Evolutionary conservation across 1,139 yeast species (phyloP).

Genomic region (Protomyces inundatus): DNA sequence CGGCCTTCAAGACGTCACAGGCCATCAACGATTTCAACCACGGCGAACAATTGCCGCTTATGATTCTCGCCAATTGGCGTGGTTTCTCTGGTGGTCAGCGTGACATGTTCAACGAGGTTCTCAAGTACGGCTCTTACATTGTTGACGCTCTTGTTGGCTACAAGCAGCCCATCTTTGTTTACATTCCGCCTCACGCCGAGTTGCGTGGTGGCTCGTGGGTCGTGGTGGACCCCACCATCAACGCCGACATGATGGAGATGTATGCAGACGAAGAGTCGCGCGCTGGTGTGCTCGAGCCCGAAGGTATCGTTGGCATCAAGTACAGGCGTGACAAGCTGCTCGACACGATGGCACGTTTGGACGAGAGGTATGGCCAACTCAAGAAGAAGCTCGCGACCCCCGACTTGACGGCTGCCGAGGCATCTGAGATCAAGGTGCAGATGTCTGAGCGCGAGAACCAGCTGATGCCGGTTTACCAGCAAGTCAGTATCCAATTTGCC

Average conservation of each 20-base stretch:
- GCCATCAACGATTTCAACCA: slow-evolving; percentile 95
- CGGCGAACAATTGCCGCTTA: slow-evolving; percentile 95
- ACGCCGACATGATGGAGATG: slow-evolving; percentile 98
- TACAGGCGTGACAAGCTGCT: slow-evolving; percentile 88
- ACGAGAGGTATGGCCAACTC: slow-evolving; percentile 61
- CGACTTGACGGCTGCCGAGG: slow-evolving; percentile 57
- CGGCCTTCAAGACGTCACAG: slow-evolving; percentile 98
- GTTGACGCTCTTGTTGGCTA: slow-evolving; percentile 94
- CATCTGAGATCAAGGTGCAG: slow-evolving; percentile 58
- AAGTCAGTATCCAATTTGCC: slow-evolving; percentile 91
- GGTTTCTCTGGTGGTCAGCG: slow-evolving; percentile 99
- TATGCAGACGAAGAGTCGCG: slow-evolving; percentile 95
- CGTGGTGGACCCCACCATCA: slow-evolving; percentile 96
- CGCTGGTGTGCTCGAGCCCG: slow-evolving; percentile 98
- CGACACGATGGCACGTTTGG: slow-evolving; percentile 85
- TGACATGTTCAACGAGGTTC: slow-evolving; percentile 97
- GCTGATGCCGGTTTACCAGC: slow-evolving; percentile 82
- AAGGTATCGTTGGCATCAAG: slow-evolving; percentile 98
- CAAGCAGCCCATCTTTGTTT: slow-evolving; percentile 93
- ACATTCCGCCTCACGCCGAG: slow-evolving; percentile 97
- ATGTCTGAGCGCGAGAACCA: slow-evolving; percentile 72
- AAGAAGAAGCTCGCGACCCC: slow-evolving; percentile 37
- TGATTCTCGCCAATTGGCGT: slow-evolving; percentile 99
- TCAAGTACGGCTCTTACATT: slow-evolving; percentile 92
- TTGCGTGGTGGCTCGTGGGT: slow-evolving; percentile 99